A percentile compares a stretch with the other conserved stretches of the same genome.
These are phyloP conservation scores for Podospora pseudocomata DNA, from an alignment of 495 filamentous ascomycete species.

Conservation along the genomic window DNA sequence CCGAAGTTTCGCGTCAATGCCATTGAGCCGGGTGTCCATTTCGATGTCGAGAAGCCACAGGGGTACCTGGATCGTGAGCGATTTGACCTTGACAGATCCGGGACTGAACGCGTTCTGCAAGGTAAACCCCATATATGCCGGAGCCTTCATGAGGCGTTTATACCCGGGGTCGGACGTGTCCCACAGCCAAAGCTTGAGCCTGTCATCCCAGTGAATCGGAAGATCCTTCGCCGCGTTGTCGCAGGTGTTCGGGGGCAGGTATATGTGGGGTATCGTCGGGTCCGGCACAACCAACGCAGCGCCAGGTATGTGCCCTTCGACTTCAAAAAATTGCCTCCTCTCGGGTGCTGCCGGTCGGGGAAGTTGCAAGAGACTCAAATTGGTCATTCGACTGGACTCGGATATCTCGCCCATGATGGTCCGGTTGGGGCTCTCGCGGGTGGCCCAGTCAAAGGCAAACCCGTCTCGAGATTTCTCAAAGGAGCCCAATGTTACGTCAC, in stretches of 20 bases:
- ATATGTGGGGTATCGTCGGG: background rate
- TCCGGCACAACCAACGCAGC: background rate
- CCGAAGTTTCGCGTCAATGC: background rate
- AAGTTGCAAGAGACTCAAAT: too few species aligned
- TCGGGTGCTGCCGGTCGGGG: background rate
- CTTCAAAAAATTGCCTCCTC: background rate
- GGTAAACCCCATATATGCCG: slow-evolving; percentile 8
- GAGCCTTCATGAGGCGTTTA: background rate
- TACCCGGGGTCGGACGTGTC: slow-evolving; percentile 9
- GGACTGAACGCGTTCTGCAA: slow-evolving; percentile 4
- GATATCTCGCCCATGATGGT: background rate
- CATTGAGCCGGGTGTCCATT: background rate
- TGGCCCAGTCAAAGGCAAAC: background rate
- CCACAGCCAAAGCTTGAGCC: slow-evolving; percentile 13
- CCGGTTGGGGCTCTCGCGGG: background rate
- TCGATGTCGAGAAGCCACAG: slow-evolving; percentile 16
- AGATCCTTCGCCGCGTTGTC: slow-evolving; percentile 10
- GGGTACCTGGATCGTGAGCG: slow-evolving; percentile 8
- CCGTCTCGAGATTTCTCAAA: background rate
- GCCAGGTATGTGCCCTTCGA: background rate
- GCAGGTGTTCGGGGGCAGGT: slow-evolving; percentile 7
- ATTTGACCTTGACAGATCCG: background rate
- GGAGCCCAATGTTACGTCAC: background rate
- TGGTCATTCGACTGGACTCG: background rate
- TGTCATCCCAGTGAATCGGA: slow-evolving; percentile 5